phyloP scores from a whole-genome alignment of 2,329 filamentous ascomycete species.

The Pestalotiopsis sp. region DNA sequence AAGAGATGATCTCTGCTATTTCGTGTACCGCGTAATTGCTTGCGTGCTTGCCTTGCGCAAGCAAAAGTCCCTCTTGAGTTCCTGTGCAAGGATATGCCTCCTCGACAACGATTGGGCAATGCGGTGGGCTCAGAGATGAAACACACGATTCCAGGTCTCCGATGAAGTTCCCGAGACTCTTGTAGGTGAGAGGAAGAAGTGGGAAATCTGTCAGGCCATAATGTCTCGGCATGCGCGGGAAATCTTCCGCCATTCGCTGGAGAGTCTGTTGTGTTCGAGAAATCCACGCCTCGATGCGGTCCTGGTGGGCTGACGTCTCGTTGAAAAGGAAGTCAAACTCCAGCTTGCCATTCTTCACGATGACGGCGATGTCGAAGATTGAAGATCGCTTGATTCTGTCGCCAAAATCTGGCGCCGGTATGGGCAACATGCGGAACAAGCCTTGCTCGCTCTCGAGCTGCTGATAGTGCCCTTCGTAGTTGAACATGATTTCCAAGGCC shows the following conservation, averaged over 20 bases:
- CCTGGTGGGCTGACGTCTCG: conserved; percentile 5
- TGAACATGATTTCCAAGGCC: conserved; percentile 15
- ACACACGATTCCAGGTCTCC: background rate
- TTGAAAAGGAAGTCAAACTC: conserved; percentile 14
- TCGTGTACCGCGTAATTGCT: conserved; percentile 15
- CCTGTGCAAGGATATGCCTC: conserved; percentile 15
- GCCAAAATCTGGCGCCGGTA: conserved; percentile 9
- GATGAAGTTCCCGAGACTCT: background rate
- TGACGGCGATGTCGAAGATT: conserved; percentile 11
- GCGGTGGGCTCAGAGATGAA: background rate
- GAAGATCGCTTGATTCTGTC: background rate
- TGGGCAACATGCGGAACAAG: conserved; percentile 13
- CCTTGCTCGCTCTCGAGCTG: conserved; percentile 13
- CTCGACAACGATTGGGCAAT: conserved; percentile 5
- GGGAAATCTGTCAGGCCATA: conserved; percentile 14
- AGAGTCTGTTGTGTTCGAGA: conserved; percentile 5
- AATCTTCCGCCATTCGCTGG: background rate
- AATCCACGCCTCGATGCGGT: conserved; percentile 15
- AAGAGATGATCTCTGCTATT: conserved; percentile 9
- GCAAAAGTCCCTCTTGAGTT: conserved; percentile 12
- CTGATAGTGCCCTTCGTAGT: conserved; percentile 15
- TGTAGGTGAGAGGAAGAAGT: conserved; percentile 8
- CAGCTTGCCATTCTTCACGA: conserved; percentile 10
- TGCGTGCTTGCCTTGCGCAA: conserved; percentile 12
- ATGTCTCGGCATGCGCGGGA: conserved; percentile 1